A percentile compares a stretch with the other conserved stretches of the same genome.
Evolutionary conservation across 83 land plant genomes (phyloP).

Genomic region (Picea engelmannii): DNA sequence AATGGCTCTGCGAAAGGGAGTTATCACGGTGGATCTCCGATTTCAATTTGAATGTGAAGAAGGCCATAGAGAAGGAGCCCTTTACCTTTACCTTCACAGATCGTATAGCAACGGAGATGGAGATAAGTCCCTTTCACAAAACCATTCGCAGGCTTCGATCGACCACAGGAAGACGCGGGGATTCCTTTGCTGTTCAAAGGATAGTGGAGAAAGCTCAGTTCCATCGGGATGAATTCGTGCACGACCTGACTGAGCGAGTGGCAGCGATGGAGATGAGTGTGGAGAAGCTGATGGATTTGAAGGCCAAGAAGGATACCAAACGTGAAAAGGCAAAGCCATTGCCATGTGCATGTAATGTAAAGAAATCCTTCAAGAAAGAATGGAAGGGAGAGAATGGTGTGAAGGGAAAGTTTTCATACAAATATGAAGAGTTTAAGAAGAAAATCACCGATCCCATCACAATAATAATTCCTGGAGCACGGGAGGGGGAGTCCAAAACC

Average conservation of each 20-base stretch:
- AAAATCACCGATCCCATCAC: too few relatives aligned
- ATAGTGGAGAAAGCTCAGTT: too few relatives aligned
- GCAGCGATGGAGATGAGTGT: not conserved
- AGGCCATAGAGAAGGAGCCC: not conserved
- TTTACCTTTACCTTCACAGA: not conserved
- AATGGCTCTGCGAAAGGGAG: not conserved
- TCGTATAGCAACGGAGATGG: not conserved
- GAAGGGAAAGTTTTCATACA: constrained; percentile 8
- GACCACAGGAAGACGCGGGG: not conserved
- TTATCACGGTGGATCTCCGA: too few relatives aligned
- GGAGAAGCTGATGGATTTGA: too few relatives aligned
- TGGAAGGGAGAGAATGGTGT: not conserved
- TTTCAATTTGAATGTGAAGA: too few relatives aligned
- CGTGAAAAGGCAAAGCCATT: not conserved
- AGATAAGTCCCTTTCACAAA: not conserved
- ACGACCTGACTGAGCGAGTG: not conserved
- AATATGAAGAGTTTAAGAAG: not conserved
- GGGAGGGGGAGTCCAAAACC: not conserved
- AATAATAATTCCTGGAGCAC: not conserved
- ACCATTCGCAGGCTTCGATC: not conserved
- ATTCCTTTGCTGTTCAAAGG: too few relatives aligned
- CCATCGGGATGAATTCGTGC: not conserved
- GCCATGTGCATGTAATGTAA: not conserved
- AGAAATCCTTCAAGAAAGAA: constrained; percentile 5
- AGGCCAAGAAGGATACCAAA: not conserved